Conservation (phyloP, 2,329 filamentous ascomycete species). For the Pseudogymnoascus sp. region DNA sequence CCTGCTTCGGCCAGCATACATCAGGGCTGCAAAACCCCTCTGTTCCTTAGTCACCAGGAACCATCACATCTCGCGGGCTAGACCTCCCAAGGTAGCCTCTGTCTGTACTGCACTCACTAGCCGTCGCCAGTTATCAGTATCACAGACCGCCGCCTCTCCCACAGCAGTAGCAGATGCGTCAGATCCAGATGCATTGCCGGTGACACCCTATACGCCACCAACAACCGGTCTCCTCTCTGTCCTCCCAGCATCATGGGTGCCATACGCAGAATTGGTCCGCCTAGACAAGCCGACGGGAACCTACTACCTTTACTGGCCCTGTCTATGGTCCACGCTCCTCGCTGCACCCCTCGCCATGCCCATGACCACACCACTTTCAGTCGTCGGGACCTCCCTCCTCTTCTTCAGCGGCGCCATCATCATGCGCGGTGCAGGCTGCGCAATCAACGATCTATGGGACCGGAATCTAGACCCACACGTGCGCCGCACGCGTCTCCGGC, state of each 20-base stretch:
- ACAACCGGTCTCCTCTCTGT: conserved; percentile 61
- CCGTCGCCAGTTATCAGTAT: not conserved
- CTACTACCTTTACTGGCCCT: conserved; percentile 80
- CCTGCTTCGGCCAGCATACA: not conserved
- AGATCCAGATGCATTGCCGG: not conserved
- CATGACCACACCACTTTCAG: conserved; percentile 50
- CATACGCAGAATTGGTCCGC: conserved; percentile 74
- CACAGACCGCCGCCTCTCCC: not conserved
- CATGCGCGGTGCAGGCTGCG: conserved; percentile 82
- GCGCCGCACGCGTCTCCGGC: conserved; percentile 64
- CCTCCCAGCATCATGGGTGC: conserved; percentile 62
- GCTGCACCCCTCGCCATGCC: conserved; percentile 63
- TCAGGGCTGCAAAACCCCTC: not conserved
- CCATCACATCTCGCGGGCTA: not conserved
- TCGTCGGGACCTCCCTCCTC: conserved; percentile 56
- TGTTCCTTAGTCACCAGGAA: not conserved
- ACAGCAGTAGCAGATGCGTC: not conserved
- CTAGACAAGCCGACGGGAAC: conserved; percentile 75
- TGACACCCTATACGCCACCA: conserved; percentile 54
- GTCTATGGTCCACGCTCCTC: conserved; percentile 74
- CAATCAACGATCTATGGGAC: conserved; percentile 88
- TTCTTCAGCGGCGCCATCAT: conserved; percentile 72
- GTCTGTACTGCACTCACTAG: not conserved
- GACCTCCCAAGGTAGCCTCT: not conserved
- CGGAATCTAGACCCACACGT: conserved; percentile 79